Base-by-base conservation (phyloP, 2,329 filamentous ascomycete genomes). In the Xylaria arbuscula region DNA sequence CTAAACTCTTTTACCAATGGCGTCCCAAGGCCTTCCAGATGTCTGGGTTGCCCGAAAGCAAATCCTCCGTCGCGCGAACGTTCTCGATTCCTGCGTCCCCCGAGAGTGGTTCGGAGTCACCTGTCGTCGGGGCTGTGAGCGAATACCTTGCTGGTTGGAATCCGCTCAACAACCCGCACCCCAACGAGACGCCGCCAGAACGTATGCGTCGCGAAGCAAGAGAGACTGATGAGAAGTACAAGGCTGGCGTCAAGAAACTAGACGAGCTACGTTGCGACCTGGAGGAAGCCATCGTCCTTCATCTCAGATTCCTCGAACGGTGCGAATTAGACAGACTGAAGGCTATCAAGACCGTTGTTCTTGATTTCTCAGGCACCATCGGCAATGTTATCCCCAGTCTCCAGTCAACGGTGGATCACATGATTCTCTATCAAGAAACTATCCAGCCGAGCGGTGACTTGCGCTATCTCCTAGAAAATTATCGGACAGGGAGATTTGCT, bases 361-460 rank as follows among this genome's bases (percentile, higher is more conserved):
- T 99, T 51, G 97, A 99, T 82, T 98, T 99, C 80, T 98, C 95
- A 4, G 96, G 96, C 54, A 94, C 95, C 45, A 93, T 99, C 80
- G 95, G 95, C 85, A 99, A 99, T 77, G 95, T 98, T 75, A 98
- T 99, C 71, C 97, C 96, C 19, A 97, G 93, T 77, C 84, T 99
- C 70, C 96, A 98, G 81, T 95, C 95, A 67, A 94, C 94, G 0
- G 94, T 99, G 28, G 96, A 99, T 83, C 94, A 97, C 78, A 98
- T 99, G 94, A 94, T 99, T 90, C 87, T 99, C 55, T 99, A 97
- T 83, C 96, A 99, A 80, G 96, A 99, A 84, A 98, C 96, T 0
- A 93, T 99, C n/a, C 96, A 98, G 80, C 96, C 96, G 6, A 80
- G 90, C 56, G 92, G 93, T 47, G 96, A 99, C 80, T 83, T 99